Base-by-base conservation (phyloP, 2,329 filamentous ascomycete genomes). In the Leptoxyphium fumago region DNA sequence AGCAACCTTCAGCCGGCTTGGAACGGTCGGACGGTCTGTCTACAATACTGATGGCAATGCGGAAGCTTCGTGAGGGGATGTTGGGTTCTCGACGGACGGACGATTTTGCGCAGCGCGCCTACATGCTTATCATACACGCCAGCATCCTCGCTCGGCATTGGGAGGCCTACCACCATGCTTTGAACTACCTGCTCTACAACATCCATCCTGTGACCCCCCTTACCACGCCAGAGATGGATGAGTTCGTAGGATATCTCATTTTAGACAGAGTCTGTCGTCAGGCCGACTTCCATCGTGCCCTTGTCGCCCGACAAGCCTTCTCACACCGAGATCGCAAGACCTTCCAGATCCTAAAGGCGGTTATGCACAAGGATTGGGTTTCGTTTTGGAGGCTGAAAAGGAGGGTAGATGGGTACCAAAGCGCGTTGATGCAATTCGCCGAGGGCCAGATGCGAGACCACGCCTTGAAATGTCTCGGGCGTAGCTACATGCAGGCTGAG, bases 31-130 rank as follows among this genome's bases (percentile, higher is more conserved):
- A 77, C 51, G 78, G 83, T 50, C 73, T 95, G 28, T 74, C 80
- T 2, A 77, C 75, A 15, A 78, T 96, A 43, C 72, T 95, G 43
- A 75, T 84, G 55, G 84, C 89, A 2, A 80, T 96, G 59, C 80
- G 91, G 49, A 96, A 95, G 62, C 75, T 98, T 29, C 79, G 91
- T 45, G 91, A 98, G 67, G 88, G 82, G 18, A 80, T 96, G 40
- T 77, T 94, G 2, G 84, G 84, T 10, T 80, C 83, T 8, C 77
- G 78, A 43, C 78, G 88, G 15, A 69, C 72, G 30, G 84, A 94
- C 58, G 70, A 76, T 43, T 98, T 98, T 63, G 80, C 89, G 1
- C 78, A 83, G n/a, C 80, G 87, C 53, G 84, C 80, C 13, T 94
- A 96, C 64, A 78, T 94, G 49, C 96, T 96, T 69, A 86, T 84